These are phyloP conservation scores for Flaveria robusta DNA, from an alignment of 129 eudicot genomes.

Conservation along the genomic window DNA sequence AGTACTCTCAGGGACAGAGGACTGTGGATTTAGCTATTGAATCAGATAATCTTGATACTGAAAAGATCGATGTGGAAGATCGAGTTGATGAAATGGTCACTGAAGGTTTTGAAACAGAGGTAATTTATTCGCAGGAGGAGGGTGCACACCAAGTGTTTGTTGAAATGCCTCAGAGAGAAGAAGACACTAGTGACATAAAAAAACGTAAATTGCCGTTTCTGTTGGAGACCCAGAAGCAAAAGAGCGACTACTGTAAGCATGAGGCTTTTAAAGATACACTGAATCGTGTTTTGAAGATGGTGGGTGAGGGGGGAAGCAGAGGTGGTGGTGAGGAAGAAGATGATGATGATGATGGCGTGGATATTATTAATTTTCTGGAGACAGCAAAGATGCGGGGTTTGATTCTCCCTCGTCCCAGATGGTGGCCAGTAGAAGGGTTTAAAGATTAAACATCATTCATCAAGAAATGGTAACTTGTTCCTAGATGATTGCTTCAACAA, in stretches of 20 bases:
- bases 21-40: not conserved
- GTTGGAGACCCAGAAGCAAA: not conserved
- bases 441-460: slow-evolving; percentile 12
- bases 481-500: too few relatives aligned
- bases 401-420: slow-evolving; percentile 43
- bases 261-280: not conserved
- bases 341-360: slow-evolving; percentile 6
- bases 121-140: slow-evolving; percentile 1
- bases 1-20: not conserved
- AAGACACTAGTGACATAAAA: not conserved
- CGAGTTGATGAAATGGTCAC: not conserved
- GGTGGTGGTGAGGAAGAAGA: not conserved
- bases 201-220: slow-evolving; percentile 17
- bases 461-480: too few relatives aligned
- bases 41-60: slow-evolving; percentile 21
- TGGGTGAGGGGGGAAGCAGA: not conserved
- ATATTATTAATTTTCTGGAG: slow-evolving; percentile 43
- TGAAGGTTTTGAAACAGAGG: slow-evolving; percentile 4
- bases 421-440: slow-evolving; percentile 20
- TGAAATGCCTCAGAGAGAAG: slow-evolving; percentile 18
- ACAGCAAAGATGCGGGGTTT: slow-evolving; percentile 48
- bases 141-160: slow-evolving; percentile 20
- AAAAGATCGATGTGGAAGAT: not conserved
- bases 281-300: slow-evolving; percentile 25
- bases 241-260: not conserved